Conservation (phyloP, 2,329 filamentous ascomycete genomes). For the Aspergillus neoniger region DNA sequence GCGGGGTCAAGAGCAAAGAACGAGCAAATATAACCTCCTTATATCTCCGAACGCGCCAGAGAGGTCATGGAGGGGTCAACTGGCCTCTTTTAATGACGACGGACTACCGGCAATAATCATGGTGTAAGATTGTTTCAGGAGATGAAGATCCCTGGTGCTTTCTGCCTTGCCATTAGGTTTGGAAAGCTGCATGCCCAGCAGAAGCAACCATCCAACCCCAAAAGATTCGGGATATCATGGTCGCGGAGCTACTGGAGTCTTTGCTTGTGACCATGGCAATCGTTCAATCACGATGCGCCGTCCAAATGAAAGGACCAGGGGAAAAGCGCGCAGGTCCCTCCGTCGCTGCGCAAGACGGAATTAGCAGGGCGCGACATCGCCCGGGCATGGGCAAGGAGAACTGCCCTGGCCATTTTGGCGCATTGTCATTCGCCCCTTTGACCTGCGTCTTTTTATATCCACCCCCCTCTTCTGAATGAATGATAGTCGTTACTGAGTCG, state of each 20-base stretch:
- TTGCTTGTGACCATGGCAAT: neutral
- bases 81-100: slow-evolving; percentile 10
- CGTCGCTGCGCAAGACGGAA: neutral
- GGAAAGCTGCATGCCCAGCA: slow-evolving; percentile 5
- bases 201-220: slow-evolving; percentile 3
- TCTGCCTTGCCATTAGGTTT: slow-evolving; percentile 13
- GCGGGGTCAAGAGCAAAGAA: slow-evolving; percentile 3
- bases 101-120: slow-evolving; percentile 6
- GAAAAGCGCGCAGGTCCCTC: slow-evolving; percentile 1
- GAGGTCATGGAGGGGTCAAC: slow-evolving; percentile 5
- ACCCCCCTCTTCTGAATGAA: neutral
- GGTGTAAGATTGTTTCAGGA: slow-evolving; percentile 11
- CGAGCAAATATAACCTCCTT: slow-evolving; percentile 7
- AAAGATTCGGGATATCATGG: slow-evolving; percentile 4
- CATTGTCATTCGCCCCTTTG: neutral
- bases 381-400: slow-evolving; percentile 2
- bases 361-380: slow-evolving; percentile 2
- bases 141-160: slow-evolving; percentile 11
- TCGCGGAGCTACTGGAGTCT: neutral
- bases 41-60: slow-evolving; percentile 1
- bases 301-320: slow-evolving; percentile 3
- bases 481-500: no score
- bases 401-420: neutral
- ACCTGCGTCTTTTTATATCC: neutral
- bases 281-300: slow-evolving; percentile 1